These are phyloP conservation scores for Pseudonitzschia multistriata DNA, from an alignment of 108 stramenopile species.

Conservation along the genomic window DNA sequence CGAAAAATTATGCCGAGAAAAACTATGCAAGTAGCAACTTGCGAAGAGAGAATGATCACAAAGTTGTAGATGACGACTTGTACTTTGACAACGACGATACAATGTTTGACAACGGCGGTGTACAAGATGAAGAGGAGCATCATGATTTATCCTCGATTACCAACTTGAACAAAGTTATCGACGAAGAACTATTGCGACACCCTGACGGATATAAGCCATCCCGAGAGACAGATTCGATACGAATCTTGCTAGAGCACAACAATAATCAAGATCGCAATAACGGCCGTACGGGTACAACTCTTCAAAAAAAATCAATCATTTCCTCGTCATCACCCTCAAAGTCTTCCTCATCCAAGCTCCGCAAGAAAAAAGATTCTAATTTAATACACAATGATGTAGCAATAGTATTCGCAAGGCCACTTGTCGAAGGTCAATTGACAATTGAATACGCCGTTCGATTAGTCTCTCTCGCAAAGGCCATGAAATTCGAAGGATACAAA, in stretches of 20 bases:
- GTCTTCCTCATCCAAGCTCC: neutral
- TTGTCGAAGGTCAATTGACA: slow-evolving; percentile 63
- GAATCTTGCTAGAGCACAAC: slow-evolving; percentile 28
- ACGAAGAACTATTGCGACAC: slow-evolving; percentile 27
- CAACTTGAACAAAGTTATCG: slow-evolving; percentile 19
- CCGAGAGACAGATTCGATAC: slow-evolving; percentile 29
- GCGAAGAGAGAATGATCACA: neutral
- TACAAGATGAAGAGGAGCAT: neutral
- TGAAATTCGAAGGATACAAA: slow-evolving; percentile 53
- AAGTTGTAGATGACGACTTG: neutral
- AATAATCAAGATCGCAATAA: slow-evolving; percentile 7
- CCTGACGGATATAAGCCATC: slow-evolving; percentile 25
- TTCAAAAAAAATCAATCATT: neutral
- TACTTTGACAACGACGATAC: neutral
- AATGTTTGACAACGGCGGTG: neutral
- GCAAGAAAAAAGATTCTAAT: neutral
- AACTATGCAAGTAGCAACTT: neutral
- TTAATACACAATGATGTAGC: slow-evolving; percentile 36
- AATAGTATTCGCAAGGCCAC: slow-evolving; percentile 63
- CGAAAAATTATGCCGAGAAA: neutral
- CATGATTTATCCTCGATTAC: slow-evolving; percentile 6
- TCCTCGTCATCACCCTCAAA: neutral
- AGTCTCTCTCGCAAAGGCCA: slow-evolving; percentile 48
- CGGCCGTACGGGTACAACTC: neutral
- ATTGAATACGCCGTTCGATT: slow-evolving; percentile 70